Conservation (phyloP, 805 yeast species). For the Pichia scutulata region DNA sequence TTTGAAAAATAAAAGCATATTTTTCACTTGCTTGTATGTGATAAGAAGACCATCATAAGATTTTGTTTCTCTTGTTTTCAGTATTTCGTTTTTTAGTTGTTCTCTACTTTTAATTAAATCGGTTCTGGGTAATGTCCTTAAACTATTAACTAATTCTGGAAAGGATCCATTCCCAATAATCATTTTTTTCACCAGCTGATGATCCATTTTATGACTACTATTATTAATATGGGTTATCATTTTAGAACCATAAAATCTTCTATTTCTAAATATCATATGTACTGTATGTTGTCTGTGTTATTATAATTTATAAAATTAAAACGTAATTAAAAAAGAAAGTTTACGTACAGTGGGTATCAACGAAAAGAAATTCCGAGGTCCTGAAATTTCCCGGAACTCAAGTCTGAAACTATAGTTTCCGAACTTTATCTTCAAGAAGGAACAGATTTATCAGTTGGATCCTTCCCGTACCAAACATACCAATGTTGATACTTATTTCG, state of each 20-base stretch:
- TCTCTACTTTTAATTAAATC: constrained; percentile 15
- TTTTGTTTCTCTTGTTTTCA: constrained; percentile 6
- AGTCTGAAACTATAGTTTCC: too few relatives aligned
- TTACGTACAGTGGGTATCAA: too few relatives aligned
- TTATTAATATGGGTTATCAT: neutral
- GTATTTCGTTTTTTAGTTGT: constrained; percentile 4
- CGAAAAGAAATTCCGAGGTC: neutral
- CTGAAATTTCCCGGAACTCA: neutral
- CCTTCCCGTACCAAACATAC: constrained; percentile 61
- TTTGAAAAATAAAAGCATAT: constrained; percentile 42
- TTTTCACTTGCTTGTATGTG: constrained; percentile 16
- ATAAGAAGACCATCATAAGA: constrained; percentile 6
- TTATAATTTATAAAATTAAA: neutral
- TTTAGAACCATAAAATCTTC: neutral
- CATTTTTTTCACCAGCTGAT: neutral
- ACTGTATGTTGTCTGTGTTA: neutral
- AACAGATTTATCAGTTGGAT: constrained; percentile 47
- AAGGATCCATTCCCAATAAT: neutral
- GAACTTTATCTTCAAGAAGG: constrained; percentile 29
- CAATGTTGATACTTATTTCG: constrained; percentile 44
- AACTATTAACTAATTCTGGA: neutral
- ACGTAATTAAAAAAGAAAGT: neutral
- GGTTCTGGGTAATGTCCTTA: constrained; percentile 15
- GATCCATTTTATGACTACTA: neutral
- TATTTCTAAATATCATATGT: neutral